A percentile compares a stretch with the other conserved stretches of the same genome.
phyloP scores from a whole-genome alignment of 164 flowering plant genomes.

The Sextonia rubra region DNA sequence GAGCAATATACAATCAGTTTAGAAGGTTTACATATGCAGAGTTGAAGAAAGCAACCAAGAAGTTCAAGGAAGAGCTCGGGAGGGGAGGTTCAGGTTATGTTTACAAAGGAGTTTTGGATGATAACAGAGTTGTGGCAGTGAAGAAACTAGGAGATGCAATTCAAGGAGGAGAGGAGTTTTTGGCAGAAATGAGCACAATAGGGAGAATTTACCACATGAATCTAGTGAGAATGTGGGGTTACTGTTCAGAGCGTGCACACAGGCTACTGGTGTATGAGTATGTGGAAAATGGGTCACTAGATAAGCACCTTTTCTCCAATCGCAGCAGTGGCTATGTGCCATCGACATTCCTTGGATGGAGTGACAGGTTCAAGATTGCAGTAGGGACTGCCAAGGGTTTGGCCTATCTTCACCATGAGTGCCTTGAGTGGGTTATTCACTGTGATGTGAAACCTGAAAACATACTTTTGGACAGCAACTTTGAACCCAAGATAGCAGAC shows the following conservation, averaged over 20 bases:
- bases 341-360: slow-evolving; percentile 6
- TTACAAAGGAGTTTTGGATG: slow-evolving; percentile 18
- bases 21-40: slow-evolving; percentile 16
- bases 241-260: slow-evolving; percentile 22
- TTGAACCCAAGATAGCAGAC: slow-evolving; percentile 19
- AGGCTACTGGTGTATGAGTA: slow-evolving; percentile 32
- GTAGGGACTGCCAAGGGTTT: slow-evolving; percentile 21
- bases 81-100: slow-evolving; percentile 18
- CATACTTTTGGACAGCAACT: slow-evolving; percentile 15
- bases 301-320: slow-evolving; percentile 16
- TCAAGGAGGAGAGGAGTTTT: slow-evolving; percentile 25
- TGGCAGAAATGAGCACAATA: slow-evolving; percentile 25
- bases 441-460: slow-evolving; percentile 24
- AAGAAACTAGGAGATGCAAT: slow-evolving; percentile 14
- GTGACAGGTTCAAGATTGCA: slow-evolving; percentile 14
- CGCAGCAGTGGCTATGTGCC: slow-evolving; percentile 4
- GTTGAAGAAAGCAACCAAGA: slow-evolving; percentile 15
- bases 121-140: slow-evolving; percentile 17
- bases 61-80: slow-evolving; percentile 19
- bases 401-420: slow-evolving; percentile 22
- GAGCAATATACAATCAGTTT: slow-evolving; percentile 10
- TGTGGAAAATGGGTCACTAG: slow-evolving; percentile 31
- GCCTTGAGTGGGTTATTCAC: slow-evolving; percentile 25
- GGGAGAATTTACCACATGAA: slow-evolving; percentile 34
- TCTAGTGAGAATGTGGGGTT: slow-evolving; percentile 34